A percentile compares a stretch with the other conserved stretches of the same genome.
These are phyloP conservation scores for Zygosaccharomyces siamensis DNA, from an alignment of 805 yeast species.

Conservation along the genomic window DNA sequence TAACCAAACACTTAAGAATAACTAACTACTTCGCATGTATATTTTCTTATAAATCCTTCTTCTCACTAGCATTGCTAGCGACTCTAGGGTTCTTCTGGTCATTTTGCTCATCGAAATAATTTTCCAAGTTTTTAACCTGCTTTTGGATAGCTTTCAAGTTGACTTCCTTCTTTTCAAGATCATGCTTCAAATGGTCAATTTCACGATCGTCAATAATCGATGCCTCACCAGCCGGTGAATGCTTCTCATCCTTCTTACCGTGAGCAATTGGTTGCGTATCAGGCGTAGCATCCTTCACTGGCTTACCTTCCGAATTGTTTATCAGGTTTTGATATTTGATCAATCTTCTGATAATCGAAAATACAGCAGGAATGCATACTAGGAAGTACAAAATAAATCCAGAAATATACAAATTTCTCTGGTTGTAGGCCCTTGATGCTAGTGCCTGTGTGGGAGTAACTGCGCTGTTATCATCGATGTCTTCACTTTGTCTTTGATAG, in stretches of 20 bases:
- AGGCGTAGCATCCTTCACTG: slow-evolving; percentile 5
- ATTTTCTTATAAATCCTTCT: slow-evolving; percentile 20
- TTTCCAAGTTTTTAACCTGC: slow-evolving; percentile 50
- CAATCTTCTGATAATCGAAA: slow-evolving; percentile 48
- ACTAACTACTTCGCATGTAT: neutral
- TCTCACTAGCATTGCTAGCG: slow-evolving; percentile 9
- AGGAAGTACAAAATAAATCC: slow-evolving; percentile 58
- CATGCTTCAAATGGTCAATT: slow-evolving; percentile 34
- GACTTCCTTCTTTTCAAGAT: slow-evolving; percentile 38
- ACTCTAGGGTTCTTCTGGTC: slow-evolving; percentile 17
- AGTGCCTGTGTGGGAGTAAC: slow-evolving; percentile 45
- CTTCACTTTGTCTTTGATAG: slow-evolving; percentile 21
- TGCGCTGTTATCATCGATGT: slow-evolving; percentile 24
- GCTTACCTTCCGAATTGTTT: slow-evolving; percentile 7
- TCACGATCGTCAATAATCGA: slow-evolving; percentile 29
- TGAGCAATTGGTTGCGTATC: neutral
- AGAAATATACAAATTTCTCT: slow-evolving; percentile 56
- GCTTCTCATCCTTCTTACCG: slow-evolving; percentile 8
- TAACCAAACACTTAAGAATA: neutral
- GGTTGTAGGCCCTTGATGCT: slow-evolving; percentile 58
- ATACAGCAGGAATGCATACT: slow-evolving; percentile 50
- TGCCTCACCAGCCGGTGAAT: slow-evolving; percentile 13
- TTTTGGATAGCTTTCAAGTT: slow-evolving; percentile 46
- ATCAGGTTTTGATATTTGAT: slow-evolving; percentile 43
- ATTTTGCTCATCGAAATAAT: slow-evolving; percentile 43